Base-by-base conservation (phyloP, 768 basidiomycete species). In the Leccinellum rugosiceps region DNA sequence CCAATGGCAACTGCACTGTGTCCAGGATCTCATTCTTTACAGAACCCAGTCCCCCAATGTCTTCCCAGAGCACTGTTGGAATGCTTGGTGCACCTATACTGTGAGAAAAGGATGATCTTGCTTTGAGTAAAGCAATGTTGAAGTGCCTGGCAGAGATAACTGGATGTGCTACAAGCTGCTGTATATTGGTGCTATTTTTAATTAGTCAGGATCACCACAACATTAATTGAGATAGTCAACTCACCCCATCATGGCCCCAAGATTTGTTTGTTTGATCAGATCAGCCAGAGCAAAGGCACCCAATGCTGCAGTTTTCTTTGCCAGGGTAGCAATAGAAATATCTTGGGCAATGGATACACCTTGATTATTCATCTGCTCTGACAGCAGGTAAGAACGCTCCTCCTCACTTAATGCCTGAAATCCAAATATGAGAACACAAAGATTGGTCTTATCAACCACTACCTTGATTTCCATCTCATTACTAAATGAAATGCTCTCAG, bases 31-130 rank as follows among this genome's bases (percentile, higher is more conserved):
- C 96, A 35, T 83, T 73, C 70, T 98, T 98, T 57, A 97, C 92
- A 58, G 79, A 75, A 3, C 85, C 86, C 11, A 99, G 76, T 4
- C 97, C 97, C 26, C 97, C 97, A 13, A 99, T 89, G 69, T 99
- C 97, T 70, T 98, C 94, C 97, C 97, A 99, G 0, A 88, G 82
- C 1, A 99, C 94, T 60, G 81, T 88, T 1, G 97, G 97, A 34
- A 99, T 99, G 63, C 90, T 94, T 0, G 97, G 97, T 25, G 94
- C 93, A n/a, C 95, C 96, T 58, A 98, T 96, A 66, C 83, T 92
- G 68, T 94, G 92, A 8, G 92, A 89, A 71, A 95, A 95, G 0
- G 88, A 82, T 10, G 82, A 75, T 53, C 94, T 78, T 13, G 90
- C 88, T 58, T 85, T 82, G 13, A 79, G 77, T 19, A 98, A 77